A percentile compares a stretch with the other conserved stretches of the same genome.
phyloP scores from a whole-genome alignment of 352 stramenopile species.

The Phytopythium sindhum region DNA sequence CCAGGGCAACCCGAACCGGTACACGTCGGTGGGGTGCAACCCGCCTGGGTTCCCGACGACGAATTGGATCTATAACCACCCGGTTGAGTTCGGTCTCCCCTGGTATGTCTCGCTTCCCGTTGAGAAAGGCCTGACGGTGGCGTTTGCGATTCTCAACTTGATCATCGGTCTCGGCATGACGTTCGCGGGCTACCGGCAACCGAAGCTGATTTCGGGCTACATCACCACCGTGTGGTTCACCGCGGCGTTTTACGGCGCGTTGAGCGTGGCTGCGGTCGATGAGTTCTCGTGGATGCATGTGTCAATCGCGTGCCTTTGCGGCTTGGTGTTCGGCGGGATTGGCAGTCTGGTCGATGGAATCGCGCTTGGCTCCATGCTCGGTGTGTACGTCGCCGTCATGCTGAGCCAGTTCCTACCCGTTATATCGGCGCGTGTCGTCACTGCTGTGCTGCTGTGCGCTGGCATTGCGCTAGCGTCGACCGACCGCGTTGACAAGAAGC shows the following conservation, averaged over 20 bases:
- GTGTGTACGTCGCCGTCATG: constrained; percentile 59
- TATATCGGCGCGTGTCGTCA: constrained; percentile 55
- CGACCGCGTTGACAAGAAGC: constrained; percentile 38
- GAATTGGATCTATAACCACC: constrained; percentile 90
- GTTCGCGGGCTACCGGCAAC: constrained; percentile 50
- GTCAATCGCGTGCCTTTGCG: constrained; percentile 64
- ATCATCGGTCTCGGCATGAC: constrained; percentile 48
- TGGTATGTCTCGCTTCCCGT: constrained; percentile 77
- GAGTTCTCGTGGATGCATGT: constrained; percentile 67
- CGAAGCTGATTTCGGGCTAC: constrained; percentile 52
- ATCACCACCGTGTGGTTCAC: constrained; percentile 58
- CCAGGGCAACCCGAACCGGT: constrained; percentile 87
- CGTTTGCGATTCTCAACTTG: constrained; percentile 64
- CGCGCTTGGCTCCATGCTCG: constrained; percentile 61
- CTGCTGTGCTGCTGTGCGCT: constrained; percentile 32
- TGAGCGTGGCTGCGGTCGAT: constrained; percentile 45
- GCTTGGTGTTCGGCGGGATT: constrained; percentile 65
- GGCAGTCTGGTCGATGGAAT: constrained; percentile 54
- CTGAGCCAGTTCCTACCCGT: constrained; percentile 68
- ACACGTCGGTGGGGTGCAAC: constrained; percentile 93
- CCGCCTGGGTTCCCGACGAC: constrained; percentile 87
- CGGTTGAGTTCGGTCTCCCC: constrained; percentile 75
- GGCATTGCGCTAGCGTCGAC: constrained; percentile 44
- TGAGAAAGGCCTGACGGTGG: constrained; percentile 32
- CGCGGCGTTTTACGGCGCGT: constrained; percentile 64